Conservation (phyloP, 176 grass and related monocot genomes). For the Paspalum vaginatum region DNA sequence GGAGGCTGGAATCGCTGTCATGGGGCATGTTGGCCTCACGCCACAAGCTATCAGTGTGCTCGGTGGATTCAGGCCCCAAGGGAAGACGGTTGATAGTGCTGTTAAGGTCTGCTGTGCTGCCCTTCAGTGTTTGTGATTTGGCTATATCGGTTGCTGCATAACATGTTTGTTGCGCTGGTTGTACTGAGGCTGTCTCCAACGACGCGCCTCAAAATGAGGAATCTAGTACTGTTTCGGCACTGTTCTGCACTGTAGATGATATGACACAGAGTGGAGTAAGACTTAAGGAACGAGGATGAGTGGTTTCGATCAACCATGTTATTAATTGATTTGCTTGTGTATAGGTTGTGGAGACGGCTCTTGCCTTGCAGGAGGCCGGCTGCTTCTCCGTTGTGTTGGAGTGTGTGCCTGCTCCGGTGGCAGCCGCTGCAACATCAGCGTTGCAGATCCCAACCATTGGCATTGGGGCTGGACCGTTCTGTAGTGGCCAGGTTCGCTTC, state of each 20-base stretch:
- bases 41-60: constrained; percentile 81
- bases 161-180: neutral
- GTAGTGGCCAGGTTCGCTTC: constrained; percentile 81
- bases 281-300: too few relatives aligned
- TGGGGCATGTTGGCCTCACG: constrained; percentile 83
- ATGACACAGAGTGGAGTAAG: too few relatives aligned
- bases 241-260: too few relatives aligned
- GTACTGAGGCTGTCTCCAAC: neutral
- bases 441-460: constrained; percentile 89
- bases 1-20: constrained; percentile 76
- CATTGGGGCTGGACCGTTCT: constrained; percentile 89
- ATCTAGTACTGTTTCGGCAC: too few relatives aligned
- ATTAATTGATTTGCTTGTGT: neutral
- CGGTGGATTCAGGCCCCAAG: constrained; percentile 80
- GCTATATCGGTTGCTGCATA: neutral
- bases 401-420: constrained; percentile 88
- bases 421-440: constrained; percentile 78
- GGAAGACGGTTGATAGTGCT: constrained; percentile 72
- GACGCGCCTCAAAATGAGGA: too few relatives aligned
- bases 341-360: constrained; percentile 79
- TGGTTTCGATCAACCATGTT: too few relatives aligned
- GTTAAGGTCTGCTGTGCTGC: constrained; percentile 73
- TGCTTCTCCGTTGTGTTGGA: constrained; percentile 93
- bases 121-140: too few relatives aligned
- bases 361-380: constrained; percentile 18